phyloP scores from a whole-genome alignment of 2,329 filamentous ascomycete species.

The Aspergillus novoparasiticus region DNA sequence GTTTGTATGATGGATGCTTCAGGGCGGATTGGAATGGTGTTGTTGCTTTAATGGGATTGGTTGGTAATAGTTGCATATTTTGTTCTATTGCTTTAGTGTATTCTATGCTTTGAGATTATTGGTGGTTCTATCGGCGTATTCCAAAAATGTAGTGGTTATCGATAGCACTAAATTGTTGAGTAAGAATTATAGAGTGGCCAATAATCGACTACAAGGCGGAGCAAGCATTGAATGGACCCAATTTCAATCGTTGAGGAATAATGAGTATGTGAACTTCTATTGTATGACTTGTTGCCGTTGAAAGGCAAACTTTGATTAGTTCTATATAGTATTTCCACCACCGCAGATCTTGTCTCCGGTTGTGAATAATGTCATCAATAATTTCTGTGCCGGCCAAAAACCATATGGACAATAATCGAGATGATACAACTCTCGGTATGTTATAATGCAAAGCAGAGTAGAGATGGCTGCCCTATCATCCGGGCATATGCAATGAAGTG shows the following conservation, averaged over 20 bases:
- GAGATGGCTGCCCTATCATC: neutral
- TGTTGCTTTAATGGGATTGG: neutral
- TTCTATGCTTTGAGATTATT: neutral
- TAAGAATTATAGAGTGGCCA: neutral
- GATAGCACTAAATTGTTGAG: neutral
- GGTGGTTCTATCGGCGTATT: neutral
- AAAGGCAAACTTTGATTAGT: neutral
- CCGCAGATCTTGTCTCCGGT: neutral
- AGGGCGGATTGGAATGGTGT: neutral
- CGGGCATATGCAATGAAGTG: neutral
- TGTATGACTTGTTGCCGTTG: conserved; percentile 1
- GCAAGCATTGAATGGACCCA: neutral
- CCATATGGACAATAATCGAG: conserved; percentile 16
- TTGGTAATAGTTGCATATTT: neutral
- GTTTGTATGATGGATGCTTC: too few relatives aligned
- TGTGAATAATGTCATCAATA: neutral
- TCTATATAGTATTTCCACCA: conserved; percentile 9
- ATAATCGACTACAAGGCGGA: neutral
- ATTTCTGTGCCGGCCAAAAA: conserved; percentile 15
- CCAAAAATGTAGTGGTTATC: neutral
- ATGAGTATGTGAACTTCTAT: neutral
- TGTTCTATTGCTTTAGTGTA: neutral
- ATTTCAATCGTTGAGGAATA: neutral
- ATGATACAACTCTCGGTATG: conserved; percentile 8
- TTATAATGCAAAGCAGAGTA: conserved; percentile 9